Evolutionary conservation across 371 early-diverging fungal species (phyloP), one percentile per base, ranked within the genome.

Genomic region (Rhizopus delemar): DNA sequence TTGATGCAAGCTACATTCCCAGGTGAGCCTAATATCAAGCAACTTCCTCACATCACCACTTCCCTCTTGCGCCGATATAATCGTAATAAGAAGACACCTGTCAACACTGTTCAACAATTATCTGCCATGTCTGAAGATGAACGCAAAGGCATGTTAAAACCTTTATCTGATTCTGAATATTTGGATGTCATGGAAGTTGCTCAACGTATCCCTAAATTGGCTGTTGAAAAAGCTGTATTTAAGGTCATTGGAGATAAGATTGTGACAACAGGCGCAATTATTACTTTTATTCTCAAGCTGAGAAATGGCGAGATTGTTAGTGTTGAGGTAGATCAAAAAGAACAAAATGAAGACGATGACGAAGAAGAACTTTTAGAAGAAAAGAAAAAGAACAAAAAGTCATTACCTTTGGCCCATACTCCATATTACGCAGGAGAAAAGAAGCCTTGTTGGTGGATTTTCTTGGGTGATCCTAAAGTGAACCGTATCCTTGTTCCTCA

Each of bases 371-470:
- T 61, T 11, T 62, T 51, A 32, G 60, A 54, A 11, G 70, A 70
- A 13, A 73, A 78, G 51, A 74, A 79, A 31, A 73, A 73, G 58
- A 60, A 35, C 51, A 63, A 51, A 36, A 59, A 52, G 60, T 36
- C 46, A 6, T 72, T 77, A 29, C 80, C 81, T 16, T 66, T 69
- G 31, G 82, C 80, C 8, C 86, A 88, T 62, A 80, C 86, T n/a
- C 92, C 93, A 9, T 82, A 87, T 66, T 90, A 86, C 69, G 63
- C 77, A 66, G 67, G 68, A 53, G 84, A 86, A 60, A 93, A 93
- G 80, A 89, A 86, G 53, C 90, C 94, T 49, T 85, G 80, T 68
- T 98, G 96, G 96, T 97, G 95, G 95, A 81, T 97, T 36, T 84
- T 92, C 56, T 77, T 97, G 70, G 94, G 90, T 43, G 92, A 94